Evolutionary conservation across 2,329 filamentous ascomycete species (phyloP).

Genomic region (Talaromyces sp.): DNA sequence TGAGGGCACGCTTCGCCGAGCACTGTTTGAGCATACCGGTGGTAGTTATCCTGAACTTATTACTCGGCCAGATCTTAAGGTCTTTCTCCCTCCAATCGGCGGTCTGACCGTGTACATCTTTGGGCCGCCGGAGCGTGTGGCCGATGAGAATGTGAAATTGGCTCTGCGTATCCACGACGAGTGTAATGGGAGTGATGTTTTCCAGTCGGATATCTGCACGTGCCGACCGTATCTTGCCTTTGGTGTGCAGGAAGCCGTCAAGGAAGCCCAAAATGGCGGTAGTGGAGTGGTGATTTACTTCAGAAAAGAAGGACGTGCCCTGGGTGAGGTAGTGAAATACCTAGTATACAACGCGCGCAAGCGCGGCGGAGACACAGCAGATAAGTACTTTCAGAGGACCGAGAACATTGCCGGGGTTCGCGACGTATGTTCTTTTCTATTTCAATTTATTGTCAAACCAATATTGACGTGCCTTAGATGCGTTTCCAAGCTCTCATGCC

Average conservation of each 20-base stretch:
- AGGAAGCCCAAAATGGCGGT: constrained; percentile 89
- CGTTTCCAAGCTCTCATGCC: constrained; percentile 98
- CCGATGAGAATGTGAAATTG: constrained; percentile 72
- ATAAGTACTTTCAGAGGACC: constrained; percentile 83
- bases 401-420: constrained; percentile 97
- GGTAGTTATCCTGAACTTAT: constrained; percentile 96
- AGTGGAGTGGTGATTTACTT: constrained; percentile 97
- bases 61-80: constrained; percentile 87
- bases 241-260: constrained; percentile 94
- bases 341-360: constrained; percentile 57
- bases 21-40: constrained; percentile 90
- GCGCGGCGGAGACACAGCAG: constrained; percentile 32
- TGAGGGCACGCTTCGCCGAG: constrained; percentile 77
- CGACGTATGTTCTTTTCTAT: constrained; percentile 32
- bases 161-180: constrained; percentile 81
- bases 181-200: constrained; percentile 96
- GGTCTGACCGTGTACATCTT: constrained; percentile 96
- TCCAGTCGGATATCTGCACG: constrained; percentile 96
- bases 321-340: constrained; percentile 91
- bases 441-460: background rate
- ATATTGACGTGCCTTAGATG: constrained; percentile 55
- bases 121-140: constrained; percentile 89
- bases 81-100: constrained; percentile 92
- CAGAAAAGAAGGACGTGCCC: constrained; percentile 88
- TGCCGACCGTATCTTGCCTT: constrained; percentile 90